Conservation (phyloP, 345 rosid species). For the Populus alba region DNA sequence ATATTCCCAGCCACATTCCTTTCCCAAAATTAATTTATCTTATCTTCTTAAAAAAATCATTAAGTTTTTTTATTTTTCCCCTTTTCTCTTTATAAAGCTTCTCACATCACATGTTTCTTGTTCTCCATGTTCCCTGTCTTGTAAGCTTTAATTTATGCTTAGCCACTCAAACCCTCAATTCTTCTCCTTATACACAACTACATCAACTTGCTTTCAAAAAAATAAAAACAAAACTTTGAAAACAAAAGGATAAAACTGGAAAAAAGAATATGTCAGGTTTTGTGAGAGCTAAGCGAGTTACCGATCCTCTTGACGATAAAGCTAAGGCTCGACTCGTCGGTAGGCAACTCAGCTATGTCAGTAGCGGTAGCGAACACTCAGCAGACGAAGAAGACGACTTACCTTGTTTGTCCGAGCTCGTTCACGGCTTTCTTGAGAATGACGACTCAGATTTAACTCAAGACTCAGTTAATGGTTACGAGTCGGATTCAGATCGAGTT, state of each 20-base stretch:
- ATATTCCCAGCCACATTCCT: constrained; percentile 40
- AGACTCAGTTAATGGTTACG: constrained; percentile 4
- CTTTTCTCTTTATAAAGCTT: neutral
- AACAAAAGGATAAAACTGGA: neutral
- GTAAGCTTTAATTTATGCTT: neutral
- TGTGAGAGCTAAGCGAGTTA: constrained; percentile 47
- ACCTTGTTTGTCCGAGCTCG: constrained; percentile 75
- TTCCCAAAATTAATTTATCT: neutral
- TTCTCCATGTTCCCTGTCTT: neutral
- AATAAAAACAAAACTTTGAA: neutral
- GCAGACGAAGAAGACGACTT: constrained; percentile 49
- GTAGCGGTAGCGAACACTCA: constrained; percentile 85
- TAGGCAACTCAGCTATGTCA: constrained; percentile 36
- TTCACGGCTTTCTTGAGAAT: constrained; percentile 64
- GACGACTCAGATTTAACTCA: constrained; percentile 26
- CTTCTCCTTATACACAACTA: neutral
- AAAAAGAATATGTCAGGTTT: constrained; percentile 31
- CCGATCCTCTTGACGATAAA: constrained; percentile 56
- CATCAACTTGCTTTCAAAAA: neutral
- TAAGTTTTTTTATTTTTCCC: too few relatives aligned
- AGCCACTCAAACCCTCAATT: neutral
- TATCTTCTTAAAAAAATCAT: neutral
- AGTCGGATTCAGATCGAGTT: constrained; percentile 45
- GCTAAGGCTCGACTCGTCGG: constrained; percentile 62
- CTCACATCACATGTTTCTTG: neutral